phyloP scores from a whole-genome alignment of 208 protist genomes.

The Angomonas ambiguus region DNA sequence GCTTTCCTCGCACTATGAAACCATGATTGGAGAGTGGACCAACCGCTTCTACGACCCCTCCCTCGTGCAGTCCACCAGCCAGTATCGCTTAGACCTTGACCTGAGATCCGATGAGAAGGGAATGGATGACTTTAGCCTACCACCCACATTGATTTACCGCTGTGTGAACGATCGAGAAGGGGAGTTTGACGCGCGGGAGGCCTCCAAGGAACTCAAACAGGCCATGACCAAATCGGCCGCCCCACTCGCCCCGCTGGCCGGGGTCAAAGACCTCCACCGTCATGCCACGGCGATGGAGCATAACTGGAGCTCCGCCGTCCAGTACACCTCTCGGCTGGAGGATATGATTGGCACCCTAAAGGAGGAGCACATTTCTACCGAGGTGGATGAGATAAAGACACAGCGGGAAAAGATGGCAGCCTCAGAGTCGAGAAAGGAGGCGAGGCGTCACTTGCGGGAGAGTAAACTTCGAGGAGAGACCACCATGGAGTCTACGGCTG shows the following conservation, averaged over 20 bases:
- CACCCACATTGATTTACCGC: slow-evolving; percentile 67
- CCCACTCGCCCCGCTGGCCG: slow-evolving; percentile 36
- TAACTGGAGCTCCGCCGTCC: slow-evolving; percentile 69
- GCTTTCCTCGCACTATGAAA: slow-evolving; percentile 76
- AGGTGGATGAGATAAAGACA: slow-evolving; percentile 22
- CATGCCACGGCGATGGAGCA: slow-evolving; percentile 68
- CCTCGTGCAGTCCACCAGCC: slow-evolving; percentile 41
- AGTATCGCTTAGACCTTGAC: slow-evolving; percentile 66
- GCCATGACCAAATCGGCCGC: slow-evolving; percentile 38
- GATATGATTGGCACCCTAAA: slow-evolving; percentile 41
- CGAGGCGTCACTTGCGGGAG: not conserved
- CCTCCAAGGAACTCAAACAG: slow-evolving; percentile 43
- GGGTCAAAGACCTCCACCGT: slow-evolving; percentile 59
- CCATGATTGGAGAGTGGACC: slow-evolving; percentile 81
- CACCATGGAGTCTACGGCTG: not conserved
- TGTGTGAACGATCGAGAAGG: slow-evolving; percentile 43
- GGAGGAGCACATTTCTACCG: slow-evolving; percentile 35
- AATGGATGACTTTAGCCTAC: slow-evolving; percentile 73
- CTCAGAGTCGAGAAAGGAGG: not conserved
- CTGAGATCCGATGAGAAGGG: slow-evolving; percentile 68
- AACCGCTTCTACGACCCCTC: slow-evolving; percentile 82
- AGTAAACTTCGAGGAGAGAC: not conserved
- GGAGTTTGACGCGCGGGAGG: slow-evolving; percentile 62
- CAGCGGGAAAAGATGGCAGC: slow-evolving; percentile 11
- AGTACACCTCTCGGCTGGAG: slow-evolving; percentile 62